Evolutionary conservation across 192 early-diverging fungal species (phyloP).

Genomic region (Entrophospora sp.): DNA sequence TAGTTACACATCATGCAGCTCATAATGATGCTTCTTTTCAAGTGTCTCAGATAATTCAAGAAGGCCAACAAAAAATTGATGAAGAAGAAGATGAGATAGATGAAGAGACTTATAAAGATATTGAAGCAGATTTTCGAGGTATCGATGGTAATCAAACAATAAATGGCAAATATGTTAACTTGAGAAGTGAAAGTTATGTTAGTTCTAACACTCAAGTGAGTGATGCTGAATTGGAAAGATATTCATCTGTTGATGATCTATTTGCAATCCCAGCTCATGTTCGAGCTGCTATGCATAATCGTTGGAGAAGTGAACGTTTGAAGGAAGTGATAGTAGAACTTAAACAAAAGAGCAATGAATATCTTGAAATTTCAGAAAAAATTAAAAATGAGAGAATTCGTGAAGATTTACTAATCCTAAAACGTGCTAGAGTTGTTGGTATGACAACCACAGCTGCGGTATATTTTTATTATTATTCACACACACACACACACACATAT

Average conservation of each 20-base stretch:
- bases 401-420: constrained; percentile 24
- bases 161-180: constrained; percentile 1
- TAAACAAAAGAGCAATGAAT: constrained; percentile 10
- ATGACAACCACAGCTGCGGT: constrained; percentile 54
- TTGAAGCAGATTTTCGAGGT: constrained; percentile 34
- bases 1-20: neutral
- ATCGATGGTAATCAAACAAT: constrained; percentile 21
- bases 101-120: constrained; percentile 37
- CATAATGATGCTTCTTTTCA: constrained; percentile 22
- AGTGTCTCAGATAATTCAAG: constrained; percentile 17
- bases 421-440: constrained; percentile 35
- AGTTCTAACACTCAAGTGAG: constrained; percentile 11
- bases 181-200: constrained; percentile 27
- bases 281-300: constrained; percentile 27
- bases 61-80: constrained; percentile 19
- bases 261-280: constrained; percentile 24
- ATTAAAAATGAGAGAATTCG: constrained; percentile 19
- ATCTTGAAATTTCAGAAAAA: constrained; percentile 22
- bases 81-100: constrained; percentile 39
- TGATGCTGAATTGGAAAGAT: constrained; percentile 18
- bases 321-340: constrained; percentile 1
- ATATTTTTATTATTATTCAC: constrained; percentile 8
- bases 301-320: constrained; percentile 24
- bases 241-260: constrained; percentile 16
- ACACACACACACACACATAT: neutral